Evolutionary conservation across 345 rosid species (phyloP), one percentile per base, ranked within the genome.

Genomic region (Aquilaria malaccensis): DNA sequence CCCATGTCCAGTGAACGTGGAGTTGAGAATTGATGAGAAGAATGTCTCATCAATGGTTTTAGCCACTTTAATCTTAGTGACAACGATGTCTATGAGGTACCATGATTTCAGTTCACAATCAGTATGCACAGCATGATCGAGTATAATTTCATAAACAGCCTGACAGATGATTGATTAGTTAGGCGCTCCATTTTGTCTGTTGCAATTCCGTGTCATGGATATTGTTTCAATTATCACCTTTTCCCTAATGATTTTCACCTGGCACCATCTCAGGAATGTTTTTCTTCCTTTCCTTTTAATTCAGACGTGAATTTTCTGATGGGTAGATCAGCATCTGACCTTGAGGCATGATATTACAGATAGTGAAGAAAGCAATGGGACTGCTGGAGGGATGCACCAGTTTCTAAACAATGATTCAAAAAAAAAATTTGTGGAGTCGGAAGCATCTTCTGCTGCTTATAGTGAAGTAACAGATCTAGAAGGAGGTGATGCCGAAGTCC

Each of bases 281-380:
- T 59, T 22, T 3, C 46, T 51, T 51, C 10, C 14, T 10, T 33
- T 58, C 46, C 47, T 58, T 45, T 50, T 46, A 30, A 6, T 31
- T 30, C 43, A 12, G 43, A 50, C 4, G 30, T 22, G 41, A 15
- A 2, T 62, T 33, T 11, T 11, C 33, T 37, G 50, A 45, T 30
- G 11, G 56, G 48, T 11, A 45, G 11, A 22, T 30, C 6, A 49
- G 48, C 43, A n/a, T 33, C 59, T 66, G 54, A 66, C 59, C 15
- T 15, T 49, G n/a, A 50, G 29, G 47, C 13, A 48, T 60, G 63
- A 37, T 67, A 65, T 54, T 61, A 52, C 84, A 73, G 94, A 84
- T 50, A 83, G 79, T 50, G 91, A 89, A 70, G 72, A 78, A 11
- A 65, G 70, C 66, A 76, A 81, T 73, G 74, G 80, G 9, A 50